Conservation (phyloP, 2,329 filamentous ascomycete species). For the Diaporthe citri region DNA sequence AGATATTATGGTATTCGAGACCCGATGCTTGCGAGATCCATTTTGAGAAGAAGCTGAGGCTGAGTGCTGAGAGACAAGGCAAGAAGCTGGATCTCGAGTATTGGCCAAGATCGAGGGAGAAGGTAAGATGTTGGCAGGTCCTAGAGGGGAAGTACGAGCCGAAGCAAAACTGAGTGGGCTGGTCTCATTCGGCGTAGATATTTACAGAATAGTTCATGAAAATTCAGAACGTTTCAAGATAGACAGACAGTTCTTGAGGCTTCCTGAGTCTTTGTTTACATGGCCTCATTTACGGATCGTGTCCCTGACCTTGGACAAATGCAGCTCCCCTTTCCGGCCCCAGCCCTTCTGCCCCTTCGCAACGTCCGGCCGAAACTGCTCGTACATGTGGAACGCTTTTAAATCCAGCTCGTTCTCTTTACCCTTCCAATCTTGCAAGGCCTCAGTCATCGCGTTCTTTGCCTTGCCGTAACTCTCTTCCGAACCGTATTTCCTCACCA, state of each 20-base stretch:
- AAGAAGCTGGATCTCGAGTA: slow-evolving; percentile 38
- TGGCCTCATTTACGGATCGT: not conserved
- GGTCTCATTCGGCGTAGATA: not conserved
- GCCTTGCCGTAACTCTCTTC: slow-evolving; percentile 3
- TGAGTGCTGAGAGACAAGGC: slow-evolving; percentile 41
- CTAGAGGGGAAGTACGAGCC: slow-evolving; percentile 7
- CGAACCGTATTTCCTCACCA: slow-evolving; percentile 36
- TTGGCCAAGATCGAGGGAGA: slow-evolving; percentile 42
- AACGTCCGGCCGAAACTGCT: slow-evolving; percentile 38
- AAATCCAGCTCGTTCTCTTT: slow-evolving; percentile 35
- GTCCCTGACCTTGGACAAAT: slow-evolving; percentile 30
- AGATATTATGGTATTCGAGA: slow-evolving; percentile 40
- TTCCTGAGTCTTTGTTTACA: too few relatives aligned
- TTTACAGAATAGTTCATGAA: not conserved
- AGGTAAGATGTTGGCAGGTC: slow-evolving; percentile 42
- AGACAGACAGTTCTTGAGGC: not conserved
- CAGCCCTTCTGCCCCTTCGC: slow-evolving; percentile 36
- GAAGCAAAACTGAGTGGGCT: not conserved
- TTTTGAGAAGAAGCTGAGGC: slow-evolving; percentile 40
- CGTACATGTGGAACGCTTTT: slow-evolving; percentile 39
- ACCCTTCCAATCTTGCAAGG: slow-evolving; percentile 33
- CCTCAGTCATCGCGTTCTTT: slow-evolving; percentile 23
- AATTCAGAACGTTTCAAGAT: not conserved
- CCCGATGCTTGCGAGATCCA: slow-evolving; percentile 43
- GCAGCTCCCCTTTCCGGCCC: slow-evolving; percentile 37